phyloP scores from a whole-genome alignment of 148 eudicot species.

The Silene uniflora region DNA sequence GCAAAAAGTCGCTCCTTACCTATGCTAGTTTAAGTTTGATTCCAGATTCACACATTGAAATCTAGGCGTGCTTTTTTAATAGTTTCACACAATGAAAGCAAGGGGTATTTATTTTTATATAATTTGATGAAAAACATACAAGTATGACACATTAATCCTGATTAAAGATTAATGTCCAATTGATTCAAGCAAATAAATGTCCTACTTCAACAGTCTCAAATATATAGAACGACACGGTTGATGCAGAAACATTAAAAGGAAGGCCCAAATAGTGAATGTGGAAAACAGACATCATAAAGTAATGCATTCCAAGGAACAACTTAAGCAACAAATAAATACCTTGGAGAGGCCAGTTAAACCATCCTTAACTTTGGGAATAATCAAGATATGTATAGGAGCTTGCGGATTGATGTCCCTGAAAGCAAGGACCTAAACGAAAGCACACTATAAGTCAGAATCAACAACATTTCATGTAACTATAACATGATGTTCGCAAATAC shows the following conservation, averaged over 20 bases:
- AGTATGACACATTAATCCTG: too few relatives aligned
- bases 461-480: not conserved
- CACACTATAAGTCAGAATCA: slow-evolving; percentile 10
- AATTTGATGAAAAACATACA: too few relatives aligned
- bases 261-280: not conserved
- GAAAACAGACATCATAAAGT: not conserved
- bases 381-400: slow-evolving; percentile 74
- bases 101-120: not conserved
- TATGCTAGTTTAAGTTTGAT: too few relatives aligned
- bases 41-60: too few relatives aligned
- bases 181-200: not conserved
- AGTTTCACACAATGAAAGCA: not conserved
- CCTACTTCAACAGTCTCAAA: not conserved
- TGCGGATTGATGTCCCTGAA: slow-evolving; percentile 87
- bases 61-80: too few relatives aligned
- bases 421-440: slow-evolving; percentile 73
- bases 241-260: not conserved
- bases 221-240: not conserved
- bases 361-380: slow-evolving; percentile 83
- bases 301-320: not conserved
- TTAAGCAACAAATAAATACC: slow-evolving; percentile 28
- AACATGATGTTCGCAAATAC: not conserved
- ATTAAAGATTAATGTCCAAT: not conserved
- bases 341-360: slow-evolving; percentile 76
- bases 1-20: too few relatives aligned